A percentile compares a stretch with the other conserved stretches of the same genome.
phyloP scores from a whole-genome alignment of 768 basidiomycete species.

The Tricholoma saponaceum region DNA sequence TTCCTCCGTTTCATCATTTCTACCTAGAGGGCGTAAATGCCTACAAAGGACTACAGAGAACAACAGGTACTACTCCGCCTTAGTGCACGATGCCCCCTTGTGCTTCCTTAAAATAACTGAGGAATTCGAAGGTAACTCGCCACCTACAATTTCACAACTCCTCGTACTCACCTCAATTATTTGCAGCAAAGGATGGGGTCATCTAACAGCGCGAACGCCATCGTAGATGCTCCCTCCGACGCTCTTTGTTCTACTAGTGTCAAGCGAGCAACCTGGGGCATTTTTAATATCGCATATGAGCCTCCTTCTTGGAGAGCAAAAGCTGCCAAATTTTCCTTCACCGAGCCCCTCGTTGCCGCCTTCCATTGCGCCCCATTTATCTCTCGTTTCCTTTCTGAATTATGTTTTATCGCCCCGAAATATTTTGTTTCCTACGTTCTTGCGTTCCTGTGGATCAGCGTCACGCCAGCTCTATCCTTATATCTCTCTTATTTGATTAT shows the following conservation, averaged over 20 bases:
- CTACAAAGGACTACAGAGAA: background rate
- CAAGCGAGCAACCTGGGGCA: constrained; percentile 26
- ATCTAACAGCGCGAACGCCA: background rate
- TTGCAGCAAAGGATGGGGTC: background rate
- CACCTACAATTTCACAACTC: too few species aligned
- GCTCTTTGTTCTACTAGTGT: constrained; percentile 6
- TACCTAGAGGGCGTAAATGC: background rate
- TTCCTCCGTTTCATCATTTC: background rate
- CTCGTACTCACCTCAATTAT: background rate
- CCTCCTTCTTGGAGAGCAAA: background rate
- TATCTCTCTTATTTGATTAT: constrained; percentile 29
- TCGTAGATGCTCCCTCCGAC: background rate
- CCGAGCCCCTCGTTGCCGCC: background rate
- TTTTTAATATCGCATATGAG: constrained; percentile 32
- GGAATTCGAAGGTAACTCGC: background rate
- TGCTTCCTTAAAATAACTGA: background rate
- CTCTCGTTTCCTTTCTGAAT: constrained; percentile 18
- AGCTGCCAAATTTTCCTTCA: constrained; percentile 3
- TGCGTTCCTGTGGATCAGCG: constrained; percentile 24
- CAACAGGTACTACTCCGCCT: background rate
- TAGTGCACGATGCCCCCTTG: background rate
- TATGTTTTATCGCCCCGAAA: constrained; percentile 18
- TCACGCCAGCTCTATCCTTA: constrained; percentile 30
- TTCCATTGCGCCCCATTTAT: constrained; percentile 8
- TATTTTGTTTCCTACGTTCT: constrained; percentile 21